Percentiles rank a stretch among this genome's conserved stretches.
These are phyloP conservation scores for Nemania serpens DNA, from an alignment of 2,329 filamentous ascomycete species.

Conservation along the genomic window DNA sequence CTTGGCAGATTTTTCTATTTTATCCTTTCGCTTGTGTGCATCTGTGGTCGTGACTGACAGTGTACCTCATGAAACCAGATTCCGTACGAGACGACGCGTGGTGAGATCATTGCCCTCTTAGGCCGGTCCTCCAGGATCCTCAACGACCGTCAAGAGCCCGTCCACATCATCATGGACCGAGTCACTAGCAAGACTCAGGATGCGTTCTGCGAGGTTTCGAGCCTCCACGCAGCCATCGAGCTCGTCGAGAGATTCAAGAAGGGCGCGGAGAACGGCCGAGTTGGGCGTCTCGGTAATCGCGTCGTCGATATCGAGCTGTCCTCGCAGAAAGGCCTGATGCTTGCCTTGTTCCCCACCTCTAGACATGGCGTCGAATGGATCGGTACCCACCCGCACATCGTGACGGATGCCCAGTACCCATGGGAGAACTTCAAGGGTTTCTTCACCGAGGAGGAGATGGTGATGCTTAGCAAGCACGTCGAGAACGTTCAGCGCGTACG, in stretches of 20 bases:
- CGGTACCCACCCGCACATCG: slow-evolving; percentile 50
- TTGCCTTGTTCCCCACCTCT: slow-evolving; percentile 64
- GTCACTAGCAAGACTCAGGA: slow-evolving; percentile 53
- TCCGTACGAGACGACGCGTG: slow-evolving; percentile 47
- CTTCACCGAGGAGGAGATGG: slow-evolving; percentile 65
- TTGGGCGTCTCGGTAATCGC: slow-evolving; percentile 60
- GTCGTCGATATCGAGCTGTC: slow-evolving; percentile 62
- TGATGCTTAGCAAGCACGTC: slow-evolving; percentile 66
- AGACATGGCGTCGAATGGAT: slow-evolving; percentile 59
- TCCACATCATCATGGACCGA: slow-evolving; percentile 56
- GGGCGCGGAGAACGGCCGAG: slow-evolving; percentile 37
- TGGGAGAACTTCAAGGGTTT: slow-evolving; percentile 64
- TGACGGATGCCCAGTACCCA: slow-evolving; percentile 43
- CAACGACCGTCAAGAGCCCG: slow-evolving; percentile 47
- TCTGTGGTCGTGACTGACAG: not conserved
- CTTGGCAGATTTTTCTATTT: not conserved
- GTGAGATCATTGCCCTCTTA: slow-evolving; percentile 51
- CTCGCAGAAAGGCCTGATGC: slow-evolving; percentile 62
- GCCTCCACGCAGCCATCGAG: slow-evolving; percentile 54
- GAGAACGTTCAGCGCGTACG: slow-evolving; percentile 66
- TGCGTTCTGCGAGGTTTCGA: slow-evolving; percentile 50
- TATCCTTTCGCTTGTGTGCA: not conserved
- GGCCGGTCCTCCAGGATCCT: slow-evolving; percentile 49
- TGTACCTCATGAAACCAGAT: slow-evolving; percentile 40
- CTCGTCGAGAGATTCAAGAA: slow-evolving; percentile 31